These are phyloP conservation scores for Paraurostyla sp. DNA, from an alignment of 73 alveolate species.

Conservation along the genomic window DNA sequence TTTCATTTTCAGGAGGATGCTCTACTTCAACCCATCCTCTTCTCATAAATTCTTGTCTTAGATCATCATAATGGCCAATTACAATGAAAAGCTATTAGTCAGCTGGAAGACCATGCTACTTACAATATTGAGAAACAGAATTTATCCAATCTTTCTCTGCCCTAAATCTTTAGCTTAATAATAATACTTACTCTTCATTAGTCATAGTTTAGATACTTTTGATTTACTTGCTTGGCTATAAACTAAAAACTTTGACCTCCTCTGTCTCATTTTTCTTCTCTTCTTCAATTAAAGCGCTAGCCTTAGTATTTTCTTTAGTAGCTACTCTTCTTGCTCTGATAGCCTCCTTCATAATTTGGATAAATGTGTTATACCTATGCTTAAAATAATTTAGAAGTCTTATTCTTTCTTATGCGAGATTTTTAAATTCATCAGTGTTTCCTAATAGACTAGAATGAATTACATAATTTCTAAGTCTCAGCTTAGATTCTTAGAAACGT, in stretches of 20 bases:
- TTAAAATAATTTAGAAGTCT: constrained; percentile 35
- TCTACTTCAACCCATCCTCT: constrained; percentile 72
- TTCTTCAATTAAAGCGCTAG: neutral
- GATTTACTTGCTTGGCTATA: neutral
- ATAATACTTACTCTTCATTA: neutral
- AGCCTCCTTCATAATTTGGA: constrained; percentile 40
- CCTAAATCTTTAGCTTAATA: neutral
- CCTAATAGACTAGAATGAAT: neutral
- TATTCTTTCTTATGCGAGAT: neutral
- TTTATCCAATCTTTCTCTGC: neutral
- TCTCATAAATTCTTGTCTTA: constrained; percentile 63
- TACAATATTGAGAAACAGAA: neutral
- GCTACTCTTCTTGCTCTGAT: constrained; percentile 53
- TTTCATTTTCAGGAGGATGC: constrained; percentile 48
- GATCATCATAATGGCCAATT: constrained; percentile 71
- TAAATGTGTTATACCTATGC: constrained; percentile 50
- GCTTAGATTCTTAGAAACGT: constrained; percentile 49
- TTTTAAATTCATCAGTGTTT: neutral
- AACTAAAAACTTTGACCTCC: neutral
- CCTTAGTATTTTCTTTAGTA: neutral
- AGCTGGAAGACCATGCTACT: constrained; percentile 55
- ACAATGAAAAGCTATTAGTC: constrained; percentile 65
- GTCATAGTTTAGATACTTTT: neutral
- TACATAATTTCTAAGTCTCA: constrained; percentile 44
- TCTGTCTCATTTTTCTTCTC: neutral